Evolutionary conservation across 495 filamentous ascomycete genomes (phyloP).

Genomic region (Penicillium dipodomyicola): DNA sequence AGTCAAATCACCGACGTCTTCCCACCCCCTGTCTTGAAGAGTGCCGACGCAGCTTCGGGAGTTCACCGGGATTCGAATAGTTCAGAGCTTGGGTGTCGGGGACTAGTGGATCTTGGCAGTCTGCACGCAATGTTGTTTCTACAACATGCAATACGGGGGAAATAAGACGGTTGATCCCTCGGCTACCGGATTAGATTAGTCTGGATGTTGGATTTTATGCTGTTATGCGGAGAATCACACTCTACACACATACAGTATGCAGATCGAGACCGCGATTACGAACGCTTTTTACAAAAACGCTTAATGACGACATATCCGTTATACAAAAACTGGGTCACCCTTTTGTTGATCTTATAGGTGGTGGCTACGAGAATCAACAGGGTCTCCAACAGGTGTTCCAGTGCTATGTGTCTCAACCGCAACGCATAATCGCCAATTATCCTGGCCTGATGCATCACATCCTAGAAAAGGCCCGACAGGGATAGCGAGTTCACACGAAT

Average conservation of each 20-base stretch:
- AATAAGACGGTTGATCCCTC: conserved; percentile 50
- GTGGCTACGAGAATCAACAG: too few species aligned
- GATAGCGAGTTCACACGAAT: background rate
- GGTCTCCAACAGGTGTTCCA: background rate
- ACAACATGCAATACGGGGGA: background rate
- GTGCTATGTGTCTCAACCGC: too few species aligned
- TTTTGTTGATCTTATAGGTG: background rate
- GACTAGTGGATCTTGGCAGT: conserved; percentile 9
- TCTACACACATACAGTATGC: background rate
- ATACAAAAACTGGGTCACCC: background rate
- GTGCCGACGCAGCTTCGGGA: background rate
- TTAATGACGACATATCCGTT: background rate
- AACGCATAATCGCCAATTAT: too few species aligned
- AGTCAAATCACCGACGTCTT: background rate
- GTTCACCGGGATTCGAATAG: background rate
- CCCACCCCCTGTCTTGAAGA: background rate
- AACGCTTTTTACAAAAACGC: background rate
- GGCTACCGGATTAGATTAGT: background rate
- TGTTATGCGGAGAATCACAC: background rate
- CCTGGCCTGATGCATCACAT: background rate
- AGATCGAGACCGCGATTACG: background rate
- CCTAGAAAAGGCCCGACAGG: too few species aligned
- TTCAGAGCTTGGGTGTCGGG: background rate
- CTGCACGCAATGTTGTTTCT: background rate
- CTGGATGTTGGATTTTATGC: background rate